Percentiles rank a stretch among this genome's conserved stretches.
phyloP scores from a whole-genome alignment of 345 rosid species.

The Salix exigua region DNA sequence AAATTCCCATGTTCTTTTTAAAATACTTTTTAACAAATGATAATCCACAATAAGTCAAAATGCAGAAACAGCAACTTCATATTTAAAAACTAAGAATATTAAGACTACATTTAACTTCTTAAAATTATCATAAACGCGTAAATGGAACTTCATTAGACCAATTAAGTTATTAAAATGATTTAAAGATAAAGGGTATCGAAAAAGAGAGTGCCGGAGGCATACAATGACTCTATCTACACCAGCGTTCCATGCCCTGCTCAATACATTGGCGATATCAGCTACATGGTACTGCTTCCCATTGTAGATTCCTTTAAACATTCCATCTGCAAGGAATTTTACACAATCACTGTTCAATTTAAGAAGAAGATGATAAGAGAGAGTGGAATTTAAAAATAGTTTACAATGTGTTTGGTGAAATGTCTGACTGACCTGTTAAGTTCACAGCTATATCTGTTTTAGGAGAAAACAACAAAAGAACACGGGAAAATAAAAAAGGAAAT shows the following conservation, averaged over 20 bases:
- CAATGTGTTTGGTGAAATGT: slow-evolving; percentile 54
- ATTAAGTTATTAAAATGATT: neutral
- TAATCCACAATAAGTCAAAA: neutral
- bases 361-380: neutral
- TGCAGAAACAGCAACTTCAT: neutral
- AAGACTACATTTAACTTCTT: neutral
- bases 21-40: neutral
- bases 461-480: neutral
- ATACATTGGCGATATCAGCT: slow-evolving; percentile 64
- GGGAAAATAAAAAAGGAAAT: neutral
- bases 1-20: neutral
- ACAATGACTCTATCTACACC: slow-evolving; percentile 95
- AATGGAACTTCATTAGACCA: neutral
- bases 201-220: slow-evolving; percentile 8
- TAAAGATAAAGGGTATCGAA: neutral
- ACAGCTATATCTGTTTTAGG: slow-evolving; percentile 76
- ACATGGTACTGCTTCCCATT: slow-evolving; percentile 78
- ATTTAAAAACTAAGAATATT: neutral
- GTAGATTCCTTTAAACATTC: slow-evolving; percentile 91
- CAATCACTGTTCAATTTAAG: neutral
- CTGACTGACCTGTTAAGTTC: slow-evolving; percentile 78
- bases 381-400: neutral
- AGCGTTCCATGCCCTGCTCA: slow-evolving; percentile 85
- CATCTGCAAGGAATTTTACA: slow-evolving; percentile 47
- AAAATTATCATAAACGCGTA: too few relatives aligned